Conservation (phyloP, 768 basidiomycete genomes). For the Lactarius tabidus region DNA sequence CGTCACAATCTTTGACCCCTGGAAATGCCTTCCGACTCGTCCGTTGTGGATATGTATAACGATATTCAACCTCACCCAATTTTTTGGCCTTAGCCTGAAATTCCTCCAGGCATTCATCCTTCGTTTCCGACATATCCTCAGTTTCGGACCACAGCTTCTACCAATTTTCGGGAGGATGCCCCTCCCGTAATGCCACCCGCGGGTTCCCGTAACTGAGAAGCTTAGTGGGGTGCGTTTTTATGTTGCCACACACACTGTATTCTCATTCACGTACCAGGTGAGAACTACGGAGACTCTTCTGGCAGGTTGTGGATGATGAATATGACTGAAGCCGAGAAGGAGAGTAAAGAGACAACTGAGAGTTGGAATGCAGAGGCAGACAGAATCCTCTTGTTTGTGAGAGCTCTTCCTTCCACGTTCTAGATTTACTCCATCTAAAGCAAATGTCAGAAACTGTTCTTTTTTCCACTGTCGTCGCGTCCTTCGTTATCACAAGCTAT, state of each 20-base stretch:
- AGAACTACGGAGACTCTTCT: background rate
- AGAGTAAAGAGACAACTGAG: background rate
- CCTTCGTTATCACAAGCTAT: conserved; percentile 15
- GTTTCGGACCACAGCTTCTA: too few relatives aligned
- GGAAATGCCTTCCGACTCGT: background rate
- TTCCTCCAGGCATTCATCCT: background rate
- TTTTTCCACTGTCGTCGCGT: conserved; percentile 9
- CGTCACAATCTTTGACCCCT: background rate
- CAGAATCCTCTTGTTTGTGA: conserved; percentile 6
- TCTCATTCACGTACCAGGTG: background rate
- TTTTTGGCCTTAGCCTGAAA: background rate
- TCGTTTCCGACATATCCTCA: background rate
- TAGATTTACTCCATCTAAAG: background rate
- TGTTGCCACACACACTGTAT: background rate
- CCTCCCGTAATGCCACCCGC: background rate
- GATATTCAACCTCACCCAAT: background rate
- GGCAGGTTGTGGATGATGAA: background rate
- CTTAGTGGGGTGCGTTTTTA: background rate
- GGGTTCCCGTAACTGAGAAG: background rate
- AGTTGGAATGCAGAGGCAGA: background rate
- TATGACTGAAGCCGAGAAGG: background rate
- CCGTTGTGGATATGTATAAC: background rate
- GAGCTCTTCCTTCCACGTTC: background rate
- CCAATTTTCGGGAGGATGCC: too few relatives aligned
- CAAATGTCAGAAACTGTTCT: conserved; percentile 1